Conservation (phyloP, 2,329 filamentous ascomycete species). For the Ciborinia camelliae region DNA sequence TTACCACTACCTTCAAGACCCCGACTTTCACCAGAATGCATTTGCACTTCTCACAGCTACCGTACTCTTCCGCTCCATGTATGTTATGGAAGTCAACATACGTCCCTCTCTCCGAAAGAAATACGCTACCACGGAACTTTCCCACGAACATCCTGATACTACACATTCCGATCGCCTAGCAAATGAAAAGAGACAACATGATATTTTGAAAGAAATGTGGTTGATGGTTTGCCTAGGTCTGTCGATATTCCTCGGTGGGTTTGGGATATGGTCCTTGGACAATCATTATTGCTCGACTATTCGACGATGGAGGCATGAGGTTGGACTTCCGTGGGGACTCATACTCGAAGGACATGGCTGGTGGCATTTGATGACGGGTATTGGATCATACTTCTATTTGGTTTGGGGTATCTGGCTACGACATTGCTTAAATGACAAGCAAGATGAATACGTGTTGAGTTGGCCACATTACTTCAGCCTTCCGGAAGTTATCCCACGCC, state of each 20-base stretch:
- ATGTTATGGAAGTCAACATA: conserved; percentile 64
- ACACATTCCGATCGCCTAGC: conserved; percentile 50
- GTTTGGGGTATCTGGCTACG: conserved; percentile 70
- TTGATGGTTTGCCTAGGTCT: conserved; percentile 59
- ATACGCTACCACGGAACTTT: conserved; percentile 39
- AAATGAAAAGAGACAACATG: conserved; percentile 53
- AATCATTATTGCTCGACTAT: conserved; percentile 54
- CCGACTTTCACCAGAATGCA: conserved; percentile 68
- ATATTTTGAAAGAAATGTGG: conserved; percentile 66
- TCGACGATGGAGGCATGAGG: conserved; percentile 51
- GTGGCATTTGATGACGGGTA: conserved; percentile 74
- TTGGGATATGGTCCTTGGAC: conserved; percentile 65
- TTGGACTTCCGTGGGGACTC: conserved; percentile 70
- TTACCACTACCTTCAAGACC: conserved; percentile 72
- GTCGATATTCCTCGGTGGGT: conserved; percentile 62
- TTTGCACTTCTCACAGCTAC: conserved; percentile 61
- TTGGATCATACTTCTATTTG: conserved; percentile 68
- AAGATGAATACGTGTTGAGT: conserved; percentile 60
- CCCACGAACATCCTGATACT: conserved; percentile 37
- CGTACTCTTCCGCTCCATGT: conserved; percentile 57
- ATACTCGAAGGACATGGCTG: conserved; percentile 70
- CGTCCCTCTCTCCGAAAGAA: conserved; percentile 48
- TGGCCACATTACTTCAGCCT: conserved; percentile 58
- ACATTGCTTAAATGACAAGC: conserved; percentile 63
- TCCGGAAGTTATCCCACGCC: conserved; percentile 35